Evolutionary conservation across 441 rosid species (phyloP).

Genomic region (Populus tomentosa): DNA sequence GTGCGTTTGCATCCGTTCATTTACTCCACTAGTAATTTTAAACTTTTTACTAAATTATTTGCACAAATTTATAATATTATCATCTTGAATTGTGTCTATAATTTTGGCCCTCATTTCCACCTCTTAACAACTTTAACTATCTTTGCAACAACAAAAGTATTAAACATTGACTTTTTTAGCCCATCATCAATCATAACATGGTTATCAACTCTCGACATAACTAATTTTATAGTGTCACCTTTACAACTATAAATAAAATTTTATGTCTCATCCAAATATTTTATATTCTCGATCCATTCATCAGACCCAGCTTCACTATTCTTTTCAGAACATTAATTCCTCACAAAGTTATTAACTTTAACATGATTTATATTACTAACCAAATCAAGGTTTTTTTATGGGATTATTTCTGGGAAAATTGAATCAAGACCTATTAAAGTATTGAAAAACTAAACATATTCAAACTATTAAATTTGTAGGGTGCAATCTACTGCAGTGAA

Average conservation of each 20-base stretch:
- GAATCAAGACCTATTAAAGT: conserved; percentile 23
- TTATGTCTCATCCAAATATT: conserved; percentile 20
- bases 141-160: no score
- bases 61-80: no score
- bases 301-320: conserved; percentile 27
- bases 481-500: conserved; percentile 11
- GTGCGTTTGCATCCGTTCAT: no score
- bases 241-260: no score
- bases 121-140: no score
- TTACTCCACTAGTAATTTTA: no score
- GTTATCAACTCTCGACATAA: no score
- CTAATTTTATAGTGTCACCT: neutral
- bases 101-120: no score
- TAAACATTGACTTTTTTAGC: no score
- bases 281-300: conserved; percentile 75
- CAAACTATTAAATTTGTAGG: conserved; percentile 6
- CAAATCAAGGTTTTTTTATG: conserved; percentile 12
- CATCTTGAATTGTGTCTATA: no score
- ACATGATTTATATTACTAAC: neutral
- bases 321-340: conserved; percentile 48
- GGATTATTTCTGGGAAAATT: conserved; percentile 9
- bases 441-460: conserved; percentile 11
- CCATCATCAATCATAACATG: no score
- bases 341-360: conserved; percentile 15
- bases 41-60: no score